Base-by-base conservation (phyloP, 345 rosid genomes). In the Reutealis trisperma region DNA sequence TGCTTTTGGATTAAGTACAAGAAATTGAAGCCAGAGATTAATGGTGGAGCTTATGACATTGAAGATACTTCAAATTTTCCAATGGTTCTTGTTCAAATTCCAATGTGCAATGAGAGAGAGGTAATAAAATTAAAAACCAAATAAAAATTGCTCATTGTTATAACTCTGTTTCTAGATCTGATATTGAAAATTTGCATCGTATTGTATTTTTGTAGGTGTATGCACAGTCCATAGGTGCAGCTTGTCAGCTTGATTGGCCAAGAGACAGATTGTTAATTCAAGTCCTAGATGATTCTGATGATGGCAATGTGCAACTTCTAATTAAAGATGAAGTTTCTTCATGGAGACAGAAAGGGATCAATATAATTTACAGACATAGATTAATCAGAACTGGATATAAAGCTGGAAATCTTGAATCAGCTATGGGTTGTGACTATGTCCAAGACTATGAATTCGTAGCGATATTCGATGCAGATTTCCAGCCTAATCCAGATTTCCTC, bases 101-200 rank as follows among this genome's bases (percentile, higher is more conserved):
- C 98, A 15, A 94, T 94, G 98, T 92, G 97, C 89, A 94, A 94
- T 71, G 98, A 94, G 67, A 81, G 90, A 83, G 98, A 94, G 96
- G 97, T 91, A 81, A 15, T 42, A 47, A 30, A 55, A 54, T 13
- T 32, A 59, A 70, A 8, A 6, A 75, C 71, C 41, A 37, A 37
- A 37, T 55, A 13, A 51, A 14, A 51, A 0, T 14, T 51, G 16
- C 55, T 51, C 19, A 51, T 16, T 12, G 19, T 12, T 11, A 12
- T 51, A 12, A 51, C 16, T 16, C 16, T 51, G 4, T 54, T 71
- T 70, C 11, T 63, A 27, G 71, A 57, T 76, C 77, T 72, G 67
- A 22, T 65, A 16, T 45, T 52, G 62, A 64, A n/a, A 74, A 24
- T 62, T 44, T 25, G 30, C 8, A 12, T 64, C 73, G 62, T 67